phyloP scores from a whole-genome alignment of 2,329 filamentous ascomycete species.

The Ophiocordyceps sinensis region DNA sequence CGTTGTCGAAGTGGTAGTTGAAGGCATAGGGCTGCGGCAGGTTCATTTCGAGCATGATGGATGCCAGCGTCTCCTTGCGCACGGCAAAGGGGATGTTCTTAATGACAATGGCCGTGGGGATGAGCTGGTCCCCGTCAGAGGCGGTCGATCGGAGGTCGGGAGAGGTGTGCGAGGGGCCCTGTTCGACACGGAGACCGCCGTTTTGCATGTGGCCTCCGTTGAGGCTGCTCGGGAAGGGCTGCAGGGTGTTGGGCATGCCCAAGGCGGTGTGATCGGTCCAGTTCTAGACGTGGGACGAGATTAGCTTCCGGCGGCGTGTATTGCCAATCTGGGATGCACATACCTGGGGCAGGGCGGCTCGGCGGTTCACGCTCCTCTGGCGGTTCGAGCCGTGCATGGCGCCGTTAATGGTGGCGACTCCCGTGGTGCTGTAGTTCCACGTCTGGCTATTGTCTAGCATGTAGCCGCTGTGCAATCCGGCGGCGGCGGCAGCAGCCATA shows the following conservation, averaged over 20 bases:
- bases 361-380: constrained; percentile 37
- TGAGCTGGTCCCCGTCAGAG: constrained; percentile 67
- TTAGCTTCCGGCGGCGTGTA: background rate
- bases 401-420: constrained; percentile 47
- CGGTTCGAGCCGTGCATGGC: constrained; percentile 51
- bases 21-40: constrained; percentile 94
- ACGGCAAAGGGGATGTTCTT: constrained; percentile 99
- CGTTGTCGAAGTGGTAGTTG: constrained; percentile 98
- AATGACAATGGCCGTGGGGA: constrained; percentile 96
- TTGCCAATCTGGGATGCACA: constrained; percentile 20
- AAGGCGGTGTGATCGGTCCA: constrained; percentile 35
- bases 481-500: constrained; percentile 23
- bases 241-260: constrained; percentile 24
- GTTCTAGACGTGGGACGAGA: constrained; percentile 19
- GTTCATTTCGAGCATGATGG: constrained; percentile 86
- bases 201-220: constrained; percentile 22
- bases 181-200: constrained; percentile 28
- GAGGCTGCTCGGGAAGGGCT: constrained; percentile 20
- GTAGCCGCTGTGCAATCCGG: constrained; percentile 29
- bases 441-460: constrained; percentile 58
- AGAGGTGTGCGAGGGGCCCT: constrained; percentile 23
- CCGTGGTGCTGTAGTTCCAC: constrained; percentile 61
- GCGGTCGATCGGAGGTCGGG: constrained; percentile 27
- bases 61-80: constrained; percentile 87
- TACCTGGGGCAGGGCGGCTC: constrained; percentile 59